Percentiles rank a stretch among this genome's conserved stretches.
Evolutionary conservation across 768 basidiomycete genomes (phyloP).

Genomic region (Suillus variegatus): DNA sequence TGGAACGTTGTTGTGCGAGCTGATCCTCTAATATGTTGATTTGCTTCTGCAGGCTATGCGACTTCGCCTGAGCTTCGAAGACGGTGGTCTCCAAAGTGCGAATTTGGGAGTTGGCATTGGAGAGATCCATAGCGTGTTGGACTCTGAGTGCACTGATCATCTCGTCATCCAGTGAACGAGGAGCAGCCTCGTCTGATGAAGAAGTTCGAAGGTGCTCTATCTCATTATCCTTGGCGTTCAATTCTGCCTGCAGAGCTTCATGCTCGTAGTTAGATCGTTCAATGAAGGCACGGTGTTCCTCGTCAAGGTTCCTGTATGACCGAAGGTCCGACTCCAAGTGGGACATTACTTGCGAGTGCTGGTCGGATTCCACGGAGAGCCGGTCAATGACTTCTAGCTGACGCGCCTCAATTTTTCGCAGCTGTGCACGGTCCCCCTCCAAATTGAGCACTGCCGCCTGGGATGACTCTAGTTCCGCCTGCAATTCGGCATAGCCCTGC

Average conservation of each 20-base stretch:
- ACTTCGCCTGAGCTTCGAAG: conserved; percentile 71
- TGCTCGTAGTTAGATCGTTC: conserved; percentile 67
- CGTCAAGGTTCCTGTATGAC: conserved; percentile 45
- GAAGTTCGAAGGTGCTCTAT: conserved; percentile 53
- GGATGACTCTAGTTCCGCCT: conserved; percentile 59
- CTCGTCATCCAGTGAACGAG: conserved; percentile 71
- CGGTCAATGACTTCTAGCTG: conserved; percentile 61
- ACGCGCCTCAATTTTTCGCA: conserved; percentile 55
- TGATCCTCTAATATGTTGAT: conserved; percentile 67
- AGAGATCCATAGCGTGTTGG: conserved; percentile 80
- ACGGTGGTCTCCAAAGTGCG: conserved; percentile 71
- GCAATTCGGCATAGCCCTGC: conserved; percentile 59
- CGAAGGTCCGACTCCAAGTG: conserved; percentile 54
- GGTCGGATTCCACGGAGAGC: conserved; percentile 43
- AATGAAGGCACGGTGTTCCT: conserved; percentile 66
- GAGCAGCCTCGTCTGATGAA: conserved; percentile 37
- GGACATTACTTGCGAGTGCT: conserved; percentile 56
- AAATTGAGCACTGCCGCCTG: conserved; percentile 55
- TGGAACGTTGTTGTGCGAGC: conserved; percentile 47
- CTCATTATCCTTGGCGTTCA: conserved; percentile 65
- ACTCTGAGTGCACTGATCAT: conserved; percentile 68
- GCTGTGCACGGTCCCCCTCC: conserved; percentile 64
- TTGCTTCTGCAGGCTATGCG: conserved; percentile 70
- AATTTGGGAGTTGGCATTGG: conserved; percentile 76
- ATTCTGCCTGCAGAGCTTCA: conserved; percentile 65